These are phyloP conservation scores for Oenanthe sinensis DNA, from an alignment of 129 eudicot species.

Conservation along the genomic window DNA sequence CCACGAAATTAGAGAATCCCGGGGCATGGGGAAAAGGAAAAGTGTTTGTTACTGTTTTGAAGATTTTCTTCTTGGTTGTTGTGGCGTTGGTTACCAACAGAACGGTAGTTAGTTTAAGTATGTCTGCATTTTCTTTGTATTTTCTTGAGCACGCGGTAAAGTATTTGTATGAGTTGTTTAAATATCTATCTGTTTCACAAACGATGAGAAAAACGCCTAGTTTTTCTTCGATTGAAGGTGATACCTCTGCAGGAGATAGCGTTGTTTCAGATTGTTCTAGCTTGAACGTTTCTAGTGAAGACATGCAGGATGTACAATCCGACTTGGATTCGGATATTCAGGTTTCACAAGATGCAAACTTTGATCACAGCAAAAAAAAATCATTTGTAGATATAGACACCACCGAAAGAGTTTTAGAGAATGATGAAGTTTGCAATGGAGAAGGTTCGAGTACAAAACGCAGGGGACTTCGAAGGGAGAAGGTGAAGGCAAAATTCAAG, in stretches of 20 bases:
- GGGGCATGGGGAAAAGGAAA: slow-evolving; percentile 10
- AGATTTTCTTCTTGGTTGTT: slow-evolving; percentile 41
- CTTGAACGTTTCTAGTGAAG: slow-evolving; percentile 6
- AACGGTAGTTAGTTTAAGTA: slow-evolving; percentile 44
- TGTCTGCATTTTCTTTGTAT: slow-evolving; percentile 48
- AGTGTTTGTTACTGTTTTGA: slow-evolving; percentile 23
- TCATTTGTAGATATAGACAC: neutral
- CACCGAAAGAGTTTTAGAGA: slow-evolving; percentile 9
- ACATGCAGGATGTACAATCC: slow-evolving; percentile 19
- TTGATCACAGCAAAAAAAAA: slow-evolving; percentile 14
- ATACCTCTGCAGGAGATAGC: neutral
- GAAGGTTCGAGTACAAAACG: slow-evolving; percentile 23
- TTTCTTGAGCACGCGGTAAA: slow-evolving; percentile 44
- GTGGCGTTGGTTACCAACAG: slow-evolving; percentile 14
- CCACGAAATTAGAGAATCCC: neutral
- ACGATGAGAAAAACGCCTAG: neutral
- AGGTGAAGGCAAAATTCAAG: slow-evolving; percentile 47
- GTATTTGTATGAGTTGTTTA: neutral
- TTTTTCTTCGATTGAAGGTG: slow-evolving; percentile 7
- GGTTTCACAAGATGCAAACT: slow-evolving; percentile 2
- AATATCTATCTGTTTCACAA: slow-evolving; percentile 9
- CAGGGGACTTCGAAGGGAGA: slow-evolving; percentile 25
- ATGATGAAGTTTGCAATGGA: slow-evolving; percentile 25
- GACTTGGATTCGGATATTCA: neutral
- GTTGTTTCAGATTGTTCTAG: neutral